Evolutionary conservation across 2,329 filamentous ascomycete species (phyloP).

Genomic region (Aspergillus glaucus): DNA sequence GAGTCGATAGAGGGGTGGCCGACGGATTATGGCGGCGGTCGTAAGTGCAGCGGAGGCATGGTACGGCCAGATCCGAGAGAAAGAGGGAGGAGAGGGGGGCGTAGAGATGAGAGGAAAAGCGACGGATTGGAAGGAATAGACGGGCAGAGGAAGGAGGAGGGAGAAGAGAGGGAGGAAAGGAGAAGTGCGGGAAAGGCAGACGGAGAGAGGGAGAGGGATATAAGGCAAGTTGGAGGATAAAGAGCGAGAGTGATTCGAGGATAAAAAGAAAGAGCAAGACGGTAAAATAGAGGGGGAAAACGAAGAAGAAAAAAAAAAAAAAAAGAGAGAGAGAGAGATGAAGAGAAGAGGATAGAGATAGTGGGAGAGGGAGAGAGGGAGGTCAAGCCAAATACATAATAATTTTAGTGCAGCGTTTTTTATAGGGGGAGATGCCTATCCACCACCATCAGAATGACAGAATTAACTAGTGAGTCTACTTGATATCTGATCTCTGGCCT

Average conservation of each 20-base stretch:
- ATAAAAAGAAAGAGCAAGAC: slow-evolving; percentile 1
- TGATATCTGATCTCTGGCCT: too few species aligned
- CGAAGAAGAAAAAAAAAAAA: slow-evolving; percentile 1
- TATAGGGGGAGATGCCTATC: neutral
- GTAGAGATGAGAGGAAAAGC: slow-evolving; percentile 1
- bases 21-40: slow-evolving; percentile 28
- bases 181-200: slow-evolving; percentile 1
- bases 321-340: neutral
- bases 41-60: slow-evolving; percentile 27
- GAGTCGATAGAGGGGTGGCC: slow-evolving; percentile 11
- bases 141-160: neutral
- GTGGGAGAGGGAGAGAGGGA: neutral
- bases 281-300: slow-evolving; percentile 5
- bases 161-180: slow-evolving; percentile 6
- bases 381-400: neutral
- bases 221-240: slow-evolving; percentile 4
- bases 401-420: neutral
- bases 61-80: slow-evolving; percentile 12
- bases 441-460: neutral
- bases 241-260: slow-evolving; percentile 1
- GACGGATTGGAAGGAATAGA: neutral
- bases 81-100: slow-evolving; percentile 1
- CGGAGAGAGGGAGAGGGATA: slow-evolving; percentile 5
- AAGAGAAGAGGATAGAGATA: neutral
- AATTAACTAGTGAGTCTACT: neutral